Percentiles rank a stretch among this genome's conserved stretches.
These are phyloP conservation scores for Dendrobium nobile DNA, from an alignment of 106 monocot species.

Conservation along the genomic window DNA sequence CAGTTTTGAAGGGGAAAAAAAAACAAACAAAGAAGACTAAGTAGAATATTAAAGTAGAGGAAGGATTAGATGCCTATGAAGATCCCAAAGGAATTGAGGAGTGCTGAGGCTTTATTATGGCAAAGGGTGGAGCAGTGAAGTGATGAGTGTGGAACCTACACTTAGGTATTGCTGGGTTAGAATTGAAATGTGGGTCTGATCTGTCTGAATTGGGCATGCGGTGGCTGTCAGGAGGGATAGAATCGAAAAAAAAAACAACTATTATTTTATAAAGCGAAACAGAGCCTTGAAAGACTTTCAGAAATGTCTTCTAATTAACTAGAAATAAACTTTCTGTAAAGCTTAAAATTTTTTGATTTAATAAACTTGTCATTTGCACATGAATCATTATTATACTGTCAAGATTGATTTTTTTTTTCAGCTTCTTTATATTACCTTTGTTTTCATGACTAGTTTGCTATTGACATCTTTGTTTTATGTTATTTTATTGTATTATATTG, in stretches of 20 bases:
- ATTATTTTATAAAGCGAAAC: neutral
- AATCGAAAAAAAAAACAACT: neutral
- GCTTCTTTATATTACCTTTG: too few species aligned
- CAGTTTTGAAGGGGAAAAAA: neutral
- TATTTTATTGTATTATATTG: too few species aligned
- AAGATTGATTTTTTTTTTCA: too few species aligned
- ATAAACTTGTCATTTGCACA: neutral
- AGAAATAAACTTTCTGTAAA: too few species aligned
- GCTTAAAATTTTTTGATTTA: too few species aligned
- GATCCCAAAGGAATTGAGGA: neutral
- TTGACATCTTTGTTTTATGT: too few species aligned
- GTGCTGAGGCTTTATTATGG: slow-evolving; percentile 3
- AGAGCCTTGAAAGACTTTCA: neutral
- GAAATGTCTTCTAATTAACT: too few species aligned
- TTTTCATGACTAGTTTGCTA: too few species aligned
- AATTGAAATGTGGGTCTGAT: neutral
- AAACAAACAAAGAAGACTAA: neutral
- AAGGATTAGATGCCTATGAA: neutral
- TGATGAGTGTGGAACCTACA: neutral
- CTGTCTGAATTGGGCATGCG: neutral
- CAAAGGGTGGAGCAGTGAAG: neutral
- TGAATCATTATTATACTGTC: neutral
- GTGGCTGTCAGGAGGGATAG: neutral
- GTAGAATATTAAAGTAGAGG: neutral
- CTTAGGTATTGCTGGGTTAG: neutral